These are phyloP conservation scores for Nasturtium officinale DNA, from an alignment of 345 rosid genomes.

Conservation along the genomic window DNA sequence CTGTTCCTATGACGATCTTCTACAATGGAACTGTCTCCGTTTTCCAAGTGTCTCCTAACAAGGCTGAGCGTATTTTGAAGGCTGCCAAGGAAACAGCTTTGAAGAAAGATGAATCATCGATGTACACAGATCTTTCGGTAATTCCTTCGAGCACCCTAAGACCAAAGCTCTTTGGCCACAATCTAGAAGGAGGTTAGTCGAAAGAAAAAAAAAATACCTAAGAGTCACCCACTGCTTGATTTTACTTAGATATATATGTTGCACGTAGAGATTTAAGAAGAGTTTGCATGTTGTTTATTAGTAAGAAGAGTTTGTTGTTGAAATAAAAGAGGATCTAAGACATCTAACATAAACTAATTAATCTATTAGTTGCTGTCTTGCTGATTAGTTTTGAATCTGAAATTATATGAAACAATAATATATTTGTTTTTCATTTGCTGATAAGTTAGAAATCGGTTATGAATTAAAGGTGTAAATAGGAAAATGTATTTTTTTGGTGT, in stretches of 20 bases:
- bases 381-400: background rate
- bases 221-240: background rate
- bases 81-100: constrained; percentile 55
- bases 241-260: background rate
- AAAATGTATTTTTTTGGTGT: background rate
- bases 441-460: background rate
- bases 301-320: background rate
- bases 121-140: constrained; percentile 36
- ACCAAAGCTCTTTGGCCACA: constrained; percentile 51
- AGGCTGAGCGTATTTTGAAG: constrained; percentile 67
- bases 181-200: constrained; percentile 61
- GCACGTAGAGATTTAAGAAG: background rate
- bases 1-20: constrained; percentile 86
- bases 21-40: constrained; percentile 79
- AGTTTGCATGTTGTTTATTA: too few species aligned
- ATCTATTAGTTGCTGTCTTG: background rate
- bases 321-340: background rate
- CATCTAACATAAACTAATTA: background rate
- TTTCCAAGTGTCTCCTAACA: constrained; percentile 61
- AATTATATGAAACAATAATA: background rate
- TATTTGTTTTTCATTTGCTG: background rate
- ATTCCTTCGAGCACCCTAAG: constrained; percentile 38
- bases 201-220: background rate
- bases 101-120: constrained; percentile 35
- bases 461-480: background rate